phyloP scores from a whole-genome alignment of 2,329 filamentous ascomycete species.

The Phialophora expanda region DNA sequence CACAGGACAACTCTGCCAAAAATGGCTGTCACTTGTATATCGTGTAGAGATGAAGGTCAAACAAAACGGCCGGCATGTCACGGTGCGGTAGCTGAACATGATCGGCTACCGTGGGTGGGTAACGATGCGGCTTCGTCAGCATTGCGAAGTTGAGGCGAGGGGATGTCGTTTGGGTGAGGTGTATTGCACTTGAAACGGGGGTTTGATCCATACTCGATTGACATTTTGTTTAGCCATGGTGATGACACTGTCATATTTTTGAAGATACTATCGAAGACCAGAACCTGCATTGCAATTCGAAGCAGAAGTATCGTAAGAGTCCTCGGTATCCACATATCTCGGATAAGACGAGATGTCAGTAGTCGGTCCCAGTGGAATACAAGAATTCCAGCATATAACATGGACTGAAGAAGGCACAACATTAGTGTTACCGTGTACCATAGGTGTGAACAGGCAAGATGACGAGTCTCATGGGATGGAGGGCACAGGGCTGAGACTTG shows the following conservation, averaged over 20 bases:
- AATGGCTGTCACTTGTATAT: neutral
- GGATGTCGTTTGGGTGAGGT: neutral
- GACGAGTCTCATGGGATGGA: neutral
- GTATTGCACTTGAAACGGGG: neutral
- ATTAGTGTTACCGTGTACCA: neutral
- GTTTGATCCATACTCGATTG: neutral
- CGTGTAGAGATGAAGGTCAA: neutral
- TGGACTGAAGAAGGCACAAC: neutral
- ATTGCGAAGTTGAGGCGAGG: neutral
- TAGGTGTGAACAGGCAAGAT: neutral
- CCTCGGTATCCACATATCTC: neutral
- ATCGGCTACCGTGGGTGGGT: too few relatives aligned
- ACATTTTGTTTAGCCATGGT: neutral
- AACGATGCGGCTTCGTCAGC: neutral
- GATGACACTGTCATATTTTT: neutral
- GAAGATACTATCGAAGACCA: neutral
- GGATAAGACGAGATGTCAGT: neutral
- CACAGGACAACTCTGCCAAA: neutral
- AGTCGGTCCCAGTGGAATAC: neutral
- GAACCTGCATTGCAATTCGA: neutral
- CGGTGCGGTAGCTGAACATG: neutral
- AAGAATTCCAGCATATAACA: neutral
- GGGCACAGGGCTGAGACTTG: conserved; percentile 8
- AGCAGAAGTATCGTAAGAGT: neutral
- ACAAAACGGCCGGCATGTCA: neutral